Evolutionary conservation across 805 yeast genomes (phyloP).

Genomic region (Lipomyces spencermartinsiae): DNA sequence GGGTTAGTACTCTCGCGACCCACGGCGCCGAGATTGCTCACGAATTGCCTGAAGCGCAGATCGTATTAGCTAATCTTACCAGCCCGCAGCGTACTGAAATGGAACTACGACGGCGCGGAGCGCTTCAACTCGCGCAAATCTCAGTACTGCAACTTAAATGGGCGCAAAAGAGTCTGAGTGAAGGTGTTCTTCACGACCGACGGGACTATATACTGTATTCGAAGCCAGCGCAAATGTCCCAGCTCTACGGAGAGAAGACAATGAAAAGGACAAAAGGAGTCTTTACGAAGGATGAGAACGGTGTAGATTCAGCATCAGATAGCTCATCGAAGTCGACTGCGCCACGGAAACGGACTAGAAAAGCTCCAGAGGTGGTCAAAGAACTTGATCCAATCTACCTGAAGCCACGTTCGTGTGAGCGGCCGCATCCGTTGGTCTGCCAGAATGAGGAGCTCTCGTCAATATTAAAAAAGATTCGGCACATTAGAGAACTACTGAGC

Average conservation of each 20-base stretch:
- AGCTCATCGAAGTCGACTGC: not conserved
- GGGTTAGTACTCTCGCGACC: not conserved
- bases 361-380: not conserved
- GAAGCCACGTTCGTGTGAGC: constrained; percentile 26
- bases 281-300: not conserved
- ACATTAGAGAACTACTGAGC: constrained; percentile 30
- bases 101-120: constrained; percentile 30
- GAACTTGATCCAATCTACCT: constrained; percentile 20
- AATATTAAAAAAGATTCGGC: constrained; percentile 20
- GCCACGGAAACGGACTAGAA: not conserved
- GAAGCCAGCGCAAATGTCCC: not conserved
- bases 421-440: constrained; percentile 33
- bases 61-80: constrained; percentile 20
- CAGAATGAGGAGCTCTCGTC: constrained; percentile 24
- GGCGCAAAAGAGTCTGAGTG: constrained; percentile 11
- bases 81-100: constrained; percentile 19
- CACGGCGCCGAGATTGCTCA: constrained; percentile 14
- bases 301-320: not conserved
- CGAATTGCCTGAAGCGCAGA: constrained; percentile 8
- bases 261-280: not conserved
- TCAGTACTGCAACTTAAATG: constrained; percentile 22
- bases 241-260: not conserved
- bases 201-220: not conserved
- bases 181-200: not conserved
- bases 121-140: not conserved